Percentiles rank a stretch among this genome's conserved stretches.
These are phyloP conservation scores for Allomyces javanicus DNA, from an alignment of 192 early-diverging fungal species.

Conservation along the genomic window DNA sequence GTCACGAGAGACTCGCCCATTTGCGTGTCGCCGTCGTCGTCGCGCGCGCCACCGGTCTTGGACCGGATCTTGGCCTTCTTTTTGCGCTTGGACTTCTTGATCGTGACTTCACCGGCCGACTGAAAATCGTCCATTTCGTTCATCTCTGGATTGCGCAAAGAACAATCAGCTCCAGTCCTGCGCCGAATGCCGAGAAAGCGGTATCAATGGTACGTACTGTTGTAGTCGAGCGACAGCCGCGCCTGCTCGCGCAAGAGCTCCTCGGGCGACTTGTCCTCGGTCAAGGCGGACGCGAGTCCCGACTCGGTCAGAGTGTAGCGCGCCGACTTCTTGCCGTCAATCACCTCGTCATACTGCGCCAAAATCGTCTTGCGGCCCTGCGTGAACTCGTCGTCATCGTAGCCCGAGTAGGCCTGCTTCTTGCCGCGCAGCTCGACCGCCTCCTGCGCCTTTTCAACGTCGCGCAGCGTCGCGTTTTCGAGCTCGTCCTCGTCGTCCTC, in stretches of 20 bases:
- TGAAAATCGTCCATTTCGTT: slow-evolving; percentile 6
- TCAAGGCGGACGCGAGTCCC: slow-evolving; percentile 9
- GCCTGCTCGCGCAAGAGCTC: background rate
- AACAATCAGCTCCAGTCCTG: too few relatives aligned
- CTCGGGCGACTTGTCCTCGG: background rate
- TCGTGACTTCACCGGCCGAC: background rate
- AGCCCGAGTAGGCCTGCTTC: slow-evolving; percentile 41
- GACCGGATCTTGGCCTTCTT: background rate
- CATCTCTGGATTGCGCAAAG: background rate
- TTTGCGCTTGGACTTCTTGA: background rate
- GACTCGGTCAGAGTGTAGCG: slow-evolving; percentile 15
- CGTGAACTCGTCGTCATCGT: slow-evolving; percentile 52
- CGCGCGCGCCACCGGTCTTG: slow-evolving; percentile 5
- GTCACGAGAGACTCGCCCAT: slow-evolving; percentile 8
- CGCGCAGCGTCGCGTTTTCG: slow-evolving; percentile 43
- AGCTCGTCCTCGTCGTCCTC: slow-evolving; percentile 51
- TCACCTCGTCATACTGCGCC: slow-evolving; percentile 64
- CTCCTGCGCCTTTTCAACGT: slow-evolving; percentile 40
- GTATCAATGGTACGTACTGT: background rate
- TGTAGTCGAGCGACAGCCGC: background rate
- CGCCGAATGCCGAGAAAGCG: too few relatives aligned
- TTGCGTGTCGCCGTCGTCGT: slow-evolving; percentile 9
- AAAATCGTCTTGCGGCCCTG: slow-evolving; percentile 30
- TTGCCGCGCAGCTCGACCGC: slow-evolving; percentile 57
- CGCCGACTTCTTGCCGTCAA: slow-evolving; percentile 13